phyloP scores from a whole-genome alignment of 2,329 filamentous ascomycete genomes.

The Diaporthe sp. region DNA sequence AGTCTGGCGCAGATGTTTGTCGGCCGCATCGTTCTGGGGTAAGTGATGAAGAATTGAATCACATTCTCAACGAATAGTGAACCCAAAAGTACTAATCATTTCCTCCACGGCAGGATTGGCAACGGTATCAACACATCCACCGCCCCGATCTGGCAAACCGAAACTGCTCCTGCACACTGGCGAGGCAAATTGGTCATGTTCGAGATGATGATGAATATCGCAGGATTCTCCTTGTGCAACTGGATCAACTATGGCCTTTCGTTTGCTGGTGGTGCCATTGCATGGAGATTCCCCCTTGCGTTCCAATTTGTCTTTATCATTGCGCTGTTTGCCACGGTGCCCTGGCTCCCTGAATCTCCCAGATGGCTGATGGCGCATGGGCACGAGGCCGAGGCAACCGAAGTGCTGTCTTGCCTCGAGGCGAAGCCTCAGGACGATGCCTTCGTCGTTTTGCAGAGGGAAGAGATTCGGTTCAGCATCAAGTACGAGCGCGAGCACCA shows the following conservation, averaged over 20 bases:
- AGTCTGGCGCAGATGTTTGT: conserved; percentile 48
- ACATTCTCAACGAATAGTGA: no score
- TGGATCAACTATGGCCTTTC: conserved; percentile 59
- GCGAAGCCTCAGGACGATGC: conserved; percentile 43
- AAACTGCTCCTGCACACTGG: conserved; percentile 52
- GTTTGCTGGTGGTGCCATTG: conserved; percentile 50
- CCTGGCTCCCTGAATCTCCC: conserved; percentile 53
- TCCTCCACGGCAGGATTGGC: conserved; percentile 53
- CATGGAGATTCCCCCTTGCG: conserved; percentile 61
- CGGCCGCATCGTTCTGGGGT: conserved; percentile 43
- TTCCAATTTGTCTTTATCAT: conserved; percentile 61
- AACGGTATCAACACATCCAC: conserved; percentile 59
- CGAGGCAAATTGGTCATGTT: conserved; percentile 52
- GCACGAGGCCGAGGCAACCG: background rate
- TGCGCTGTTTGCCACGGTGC: conserved; percentile 48
- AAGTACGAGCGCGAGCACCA: no score
- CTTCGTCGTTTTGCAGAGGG: no score
- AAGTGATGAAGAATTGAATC: no score
- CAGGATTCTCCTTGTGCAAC: conserved; percentile 53
- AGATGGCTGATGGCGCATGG: conserved; percentile 43
- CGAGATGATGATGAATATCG: conserved; percentile 51
- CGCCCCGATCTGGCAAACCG: conserved; percentile 56
- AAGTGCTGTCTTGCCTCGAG: conserved; percentile 25
- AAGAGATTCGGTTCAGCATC: no score
- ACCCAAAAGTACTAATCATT: no score